Evolutionary conservation across 257 asterid genomes (phyloP), one percentile per base, ranked within the genome.

Genomic region (Nemophila menziesii): DNA sequence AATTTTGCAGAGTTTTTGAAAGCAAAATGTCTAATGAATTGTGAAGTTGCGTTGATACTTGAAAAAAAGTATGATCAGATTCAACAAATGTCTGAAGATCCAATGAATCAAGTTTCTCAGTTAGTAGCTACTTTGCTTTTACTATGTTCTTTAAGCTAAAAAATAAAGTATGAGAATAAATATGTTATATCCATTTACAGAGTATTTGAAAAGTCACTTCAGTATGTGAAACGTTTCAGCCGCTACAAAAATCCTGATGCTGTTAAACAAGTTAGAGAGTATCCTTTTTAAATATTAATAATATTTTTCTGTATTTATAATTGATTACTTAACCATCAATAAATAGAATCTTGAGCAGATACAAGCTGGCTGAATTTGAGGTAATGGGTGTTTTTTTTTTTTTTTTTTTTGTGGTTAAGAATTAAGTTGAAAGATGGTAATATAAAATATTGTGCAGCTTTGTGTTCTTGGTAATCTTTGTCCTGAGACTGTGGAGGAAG

Each of bases 181-280:
- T n/a, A n/a, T n/a, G n/a, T n/a, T n/a, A n/a, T n/a, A n/a, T 23
- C 24, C 22, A 21, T 21, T 48, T 59, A 20, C 75, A 87, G 97
- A 70, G 98, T 89, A 41, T 89, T 89, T 68, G 98, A 90, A 73
- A 90, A 85, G 72, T 90, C 98, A 20, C 76, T 76, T 54, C 96
- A 90, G 60, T 90, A 90, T 34, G 98, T 85, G 66, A 81, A 90
- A 82, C 94, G 98, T 54, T 90, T 90, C 74, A 90, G 96, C 65
- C 93, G 96, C 38, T 90, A 84, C 69, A 81, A 85, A 70, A 84
- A 81, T 66, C 92, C 93, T 42, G 98, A 84, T 76, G 92, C 98
- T 47, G 96, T 90, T 57, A 74, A 93, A 71, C 98, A 90, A 90
- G 98, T 82, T 60, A 70, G 98, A 66, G 98, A n/a, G n/a, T n/a